These are phyloP conservation scores for Mycena venus DNA, from an alignment of 768 basidiomycete species.

Conservation along the genomic window DNA sequence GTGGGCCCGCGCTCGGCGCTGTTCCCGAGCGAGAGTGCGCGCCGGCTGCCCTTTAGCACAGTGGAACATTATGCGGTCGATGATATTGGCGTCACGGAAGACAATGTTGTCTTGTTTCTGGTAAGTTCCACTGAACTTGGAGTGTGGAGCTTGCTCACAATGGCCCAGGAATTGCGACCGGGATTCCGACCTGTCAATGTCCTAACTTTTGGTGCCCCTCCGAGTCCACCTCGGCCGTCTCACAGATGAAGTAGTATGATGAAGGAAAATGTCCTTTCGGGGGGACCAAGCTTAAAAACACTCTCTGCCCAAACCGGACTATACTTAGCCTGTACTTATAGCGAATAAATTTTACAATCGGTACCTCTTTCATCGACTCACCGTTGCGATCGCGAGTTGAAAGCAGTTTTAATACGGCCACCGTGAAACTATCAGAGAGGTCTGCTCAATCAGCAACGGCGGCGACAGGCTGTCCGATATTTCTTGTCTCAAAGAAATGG, in stretches of 20 bases:
- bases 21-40: slow-evolving; percentile 57
- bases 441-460: no score
- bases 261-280: background rate
- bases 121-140: slow-evolving; percentile 48
- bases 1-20: slow-evolving; percentile 56
- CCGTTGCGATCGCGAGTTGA: no score
- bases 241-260: slow-evolving; percentile 5
- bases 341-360: no score
- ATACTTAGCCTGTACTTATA: slow-evolving; percentile 7
- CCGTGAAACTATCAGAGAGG: no score
- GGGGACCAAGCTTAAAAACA: no score
- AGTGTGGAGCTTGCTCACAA: slow-evolving; percentile 9
- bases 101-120: slow-evolving; percentile 69
- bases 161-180: slow-evolving; percentile 52
- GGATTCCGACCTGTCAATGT: slow-evolving; percentile 58
- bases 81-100: slow-evolving; percentile 69
- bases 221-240: background rate
- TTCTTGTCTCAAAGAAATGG: no score
- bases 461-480: no score
- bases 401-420: no score
- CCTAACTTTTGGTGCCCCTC: slow-evolving; percentile 59
- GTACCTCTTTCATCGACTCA: no score
- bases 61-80: slow-evolving; percentile 62
- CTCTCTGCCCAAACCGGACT: background rate
- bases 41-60: slow-evolving; percentile 58